Conservation (phyloP, 257 asterid genomes). For the Rubia yunnanensis region DNA sequence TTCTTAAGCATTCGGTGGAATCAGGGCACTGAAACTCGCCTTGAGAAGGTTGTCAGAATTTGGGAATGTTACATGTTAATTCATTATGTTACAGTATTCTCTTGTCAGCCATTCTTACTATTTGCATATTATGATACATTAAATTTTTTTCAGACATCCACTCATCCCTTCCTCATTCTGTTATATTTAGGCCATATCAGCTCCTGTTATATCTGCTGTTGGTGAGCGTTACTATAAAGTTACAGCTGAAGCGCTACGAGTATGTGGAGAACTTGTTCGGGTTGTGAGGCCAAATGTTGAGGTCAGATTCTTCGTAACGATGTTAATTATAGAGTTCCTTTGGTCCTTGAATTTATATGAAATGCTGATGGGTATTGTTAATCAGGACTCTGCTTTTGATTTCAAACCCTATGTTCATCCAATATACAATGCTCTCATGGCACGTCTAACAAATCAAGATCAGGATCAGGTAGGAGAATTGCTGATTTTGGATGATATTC, state of each 20-base stretch:
- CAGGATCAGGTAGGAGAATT: conserved; percentile 75
- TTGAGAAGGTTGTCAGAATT: background rate
- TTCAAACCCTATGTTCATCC: conserved; percentile 86
- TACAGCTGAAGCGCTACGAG: conserved; percentile 97
- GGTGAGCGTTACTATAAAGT: conserved; percentile 97
- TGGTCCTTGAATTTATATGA: conserved; percentile 1
- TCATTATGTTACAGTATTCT: background rate
- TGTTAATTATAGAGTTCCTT: background rate
- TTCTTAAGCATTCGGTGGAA: background rate
- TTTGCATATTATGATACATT: background rate
- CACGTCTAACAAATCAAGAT: conserved; percentile 97
- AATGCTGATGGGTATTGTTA: conserved; percentile 16
- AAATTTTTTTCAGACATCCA: background rate
- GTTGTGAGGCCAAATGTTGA: conserved; percentile 80
- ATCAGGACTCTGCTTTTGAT: conserved; percentile 66
- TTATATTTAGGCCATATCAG: conserved; percentile 63
- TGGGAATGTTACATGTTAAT: background rate
- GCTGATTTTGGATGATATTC: conserved; percentile 7
- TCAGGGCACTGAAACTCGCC: background rate
- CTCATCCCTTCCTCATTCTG: conserved; percentile 11
- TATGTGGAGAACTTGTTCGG: conserved; percentile 94
- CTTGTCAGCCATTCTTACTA: background rate
- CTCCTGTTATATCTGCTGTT: conserved; percentile 88
- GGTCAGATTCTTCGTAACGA: conserved; percentile 32
- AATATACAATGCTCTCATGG: conserved; percentile 83